Base-by-base conservation (phyloP, 106 monocot genomes). In the Acorus gramineus region DNA sequence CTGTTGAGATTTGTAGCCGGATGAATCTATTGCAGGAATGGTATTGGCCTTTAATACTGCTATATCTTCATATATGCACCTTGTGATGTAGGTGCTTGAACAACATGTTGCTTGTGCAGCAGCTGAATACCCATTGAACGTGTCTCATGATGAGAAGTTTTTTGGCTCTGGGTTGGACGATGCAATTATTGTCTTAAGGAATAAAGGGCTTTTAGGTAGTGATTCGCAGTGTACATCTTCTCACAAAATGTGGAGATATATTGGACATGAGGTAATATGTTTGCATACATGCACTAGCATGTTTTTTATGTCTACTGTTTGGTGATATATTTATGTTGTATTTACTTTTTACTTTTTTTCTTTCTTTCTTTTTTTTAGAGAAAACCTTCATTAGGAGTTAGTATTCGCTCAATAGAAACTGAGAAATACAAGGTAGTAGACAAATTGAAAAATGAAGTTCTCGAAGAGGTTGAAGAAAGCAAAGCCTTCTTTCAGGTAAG, bases 391-490 rank as follows among this genome's bases (percentile, higher is more conserved):
- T 62, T 14, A 55, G 55, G 64, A 45, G 56, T 96, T 53, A 87
- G 85, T 69, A 82, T 96, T 64, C 69, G 96, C 53, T 78, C 90
- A 56, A 83, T 87, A 69, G 96, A 96, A 74, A 66, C 78, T 57
- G 72, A 73, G 3, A 90, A 72, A 62, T 96, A 91, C 61, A 72
- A 69, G 64, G 87, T 96, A 53, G 49, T 96, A 3, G 75, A 88
- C 67, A 78, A 68, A 57, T 60, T 11, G 52, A 81, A 11, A 14
- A 69, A 88, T 61, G 68, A 87, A 63, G 42, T 82, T 28, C 68
- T 96, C 2, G 96, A 96, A 61, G 96, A 96, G 75, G 91, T 96
- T 75, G 96, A 96, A 71, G 96, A 96, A 76, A 87, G 91, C 77
- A 82, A 11, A 66, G 96, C 85, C 13, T 96, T 91, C 52, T 96